A percentile compares a stretch with the other conserved stretches of the same genome.
Conservation (phyloP, 148 eudicot genomes). For the Camellia japonica region DNA sequence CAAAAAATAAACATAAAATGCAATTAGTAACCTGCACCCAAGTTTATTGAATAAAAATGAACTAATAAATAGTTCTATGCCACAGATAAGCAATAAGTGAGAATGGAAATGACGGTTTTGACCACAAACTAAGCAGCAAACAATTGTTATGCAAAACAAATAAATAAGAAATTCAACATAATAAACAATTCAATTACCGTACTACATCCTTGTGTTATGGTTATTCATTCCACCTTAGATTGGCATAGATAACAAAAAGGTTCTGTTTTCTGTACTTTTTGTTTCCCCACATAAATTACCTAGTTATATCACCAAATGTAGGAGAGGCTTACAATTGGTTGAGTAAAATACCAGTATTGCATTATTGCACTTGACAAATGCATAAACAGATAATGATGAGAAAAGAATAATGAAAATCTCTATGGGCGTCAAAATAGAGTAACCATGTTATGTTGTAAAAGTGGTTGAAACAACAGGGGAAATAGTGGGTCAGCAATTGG, state of each 20-base stretch:
- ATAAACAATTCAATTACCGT: neutral
- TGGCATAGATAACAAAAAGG: neutral
- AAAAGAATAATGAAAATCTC: neutral
- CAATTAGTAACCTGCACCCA: conserved; percentile 4
- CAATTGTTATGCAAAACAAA: neutral
- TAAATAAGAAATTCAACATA: neutral
- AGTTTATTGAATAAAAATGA: neutral
- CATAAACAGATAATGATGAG: neutral
- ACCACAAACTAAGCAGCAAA: neutral
- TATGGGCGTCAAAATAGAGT: neutral
- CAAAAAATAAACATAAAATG: conserved; percentile 15
- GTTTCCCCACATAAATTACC: neutral
- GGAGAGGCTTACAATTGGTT: neutral
- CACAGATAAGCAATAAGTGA: neutral
- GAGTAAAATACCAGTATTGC: neutral
- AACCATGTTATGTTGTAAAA: neutral
- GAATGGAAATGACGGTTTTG: neutral
- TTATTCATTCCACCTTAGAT: neutral
- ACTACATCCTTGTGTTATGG: neutral
- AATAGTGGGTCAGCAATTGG: neutral
- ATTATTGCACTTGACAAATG: neutral
- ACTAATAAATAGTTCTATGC: neutral
- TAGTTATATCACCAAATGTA: neutral
- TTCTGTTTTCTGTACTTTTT: neutral
- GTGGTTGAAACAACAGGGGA: neutral